These are phyloP conservation scores for Dionaea muscipula DNA, from an alignment of 179 eudicot genomes.

Conservation along the genomic window DNA sequence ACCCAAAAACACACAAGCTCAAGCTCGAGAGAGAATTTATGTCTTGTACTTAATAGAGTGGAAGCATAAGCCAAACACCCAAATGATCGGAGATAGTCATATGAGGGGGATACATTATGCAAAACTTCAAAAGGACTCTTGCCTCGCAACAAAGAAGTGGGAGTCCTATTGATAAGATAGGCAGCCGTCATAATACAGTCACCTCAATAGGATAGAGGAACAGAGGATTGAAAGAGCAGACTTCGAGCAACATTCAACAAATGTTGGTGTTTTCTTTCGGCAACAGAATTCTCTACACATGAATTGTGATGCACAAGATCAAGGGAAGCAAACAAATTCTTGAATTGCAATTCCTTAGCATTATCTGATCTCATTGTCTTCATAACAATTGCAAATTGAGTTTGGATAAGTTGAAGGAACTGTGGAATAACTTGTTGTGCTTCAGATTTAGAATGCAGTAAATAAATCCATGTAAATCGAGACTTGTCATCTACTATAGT, in stretches of 20 bases:
- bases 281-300: neutral
- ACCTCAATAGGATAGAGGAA: neutral
- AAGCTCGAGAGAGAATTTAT: neutral
- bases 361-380: neutral
- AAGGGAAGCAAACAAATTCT: neutral
- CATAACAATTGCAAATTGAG: neutral
- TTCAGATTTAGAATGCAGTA: neutral
- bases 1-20: neutral
- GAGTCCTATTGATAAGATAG: neutral
- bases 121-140: neutral
- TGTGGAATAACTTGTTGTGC: neutral
- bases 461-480: constrained; percentile 2
- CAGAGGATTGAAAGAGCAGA: neutral
- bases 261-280: neutral
- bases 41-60: neutral
- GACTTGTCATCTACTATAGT: constrained; percentile 9
- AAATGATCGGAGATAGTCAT: neutral
- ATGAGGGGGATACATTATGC: neutral
- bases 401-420: neutral
- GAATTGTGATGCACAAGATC: neutral
- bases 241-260: neutral
- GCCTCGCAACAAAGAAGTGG: neutral
- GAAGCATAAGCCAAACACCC: neutral
- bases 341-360: neutral
- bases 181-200: neutral